Evolutionary conservation across 2,329 filamentous ascomycete genomes (phyloP), one percentile per base, ranked within the genome.

Genomic region (Niveomyces coronatus): DNA sequence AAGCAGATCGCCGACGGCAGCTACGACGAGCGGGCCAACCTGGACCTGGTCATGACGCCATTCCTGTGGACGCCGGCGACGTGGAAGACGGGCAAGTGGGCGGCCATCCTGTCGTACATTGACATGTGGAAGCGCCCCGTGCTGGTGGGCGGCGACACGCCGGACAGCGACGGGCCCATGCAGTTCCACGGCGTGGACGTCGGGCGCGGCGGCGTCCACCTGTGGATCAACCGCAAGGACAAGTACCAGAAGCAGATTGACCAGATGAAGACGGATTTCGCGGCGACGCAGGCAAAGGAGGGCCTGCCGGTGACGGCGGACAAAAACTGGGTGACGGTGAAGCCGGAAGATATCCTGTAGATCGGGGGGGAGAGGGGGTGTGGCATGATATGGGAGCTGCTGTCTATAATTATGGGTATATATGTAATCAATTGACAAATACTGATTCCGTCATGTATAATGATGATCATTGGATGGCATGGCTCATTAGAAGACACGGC

Each of bases 291-390:
- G 47, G 47, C 47, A 35, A 48, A 51, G 39, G 53, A 61, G 31
- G 56, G 57, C 1, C 41, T 59, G 8, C 49, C 53, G 1, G 62
- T 64, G 3, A 66, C 61, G 11, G 63, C 60, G 2, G 50, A 66
- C 40, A 64, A 63, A 55, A 65, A 65, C 49, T 67, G 63, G 63
- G 55, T 67, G 4, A 51, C 58, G 4, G 63, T 66, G 3, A 56
- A 48, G 44, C 62, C 63, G 0, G 45, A 53, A 2, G 57, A 66
- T 1, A 58, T 66, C n/a, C 50, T 54, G 41, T 57, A 51, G 45
- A 36, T n/a, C 11, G 33, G 18, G 17, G 28, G 22, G 27, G 31
- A 31, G 27, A 27, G 17, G 4, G 18, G 13, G 9, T 13, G 6
- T 7, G 19, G 8, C 9, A 31, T 14, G 22, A 24, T 11, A 24